phyloP scores from a whole-genome alignment of 2,329 filamentous ascomycete species.

The Cladobotryum protrusum region DNA sequence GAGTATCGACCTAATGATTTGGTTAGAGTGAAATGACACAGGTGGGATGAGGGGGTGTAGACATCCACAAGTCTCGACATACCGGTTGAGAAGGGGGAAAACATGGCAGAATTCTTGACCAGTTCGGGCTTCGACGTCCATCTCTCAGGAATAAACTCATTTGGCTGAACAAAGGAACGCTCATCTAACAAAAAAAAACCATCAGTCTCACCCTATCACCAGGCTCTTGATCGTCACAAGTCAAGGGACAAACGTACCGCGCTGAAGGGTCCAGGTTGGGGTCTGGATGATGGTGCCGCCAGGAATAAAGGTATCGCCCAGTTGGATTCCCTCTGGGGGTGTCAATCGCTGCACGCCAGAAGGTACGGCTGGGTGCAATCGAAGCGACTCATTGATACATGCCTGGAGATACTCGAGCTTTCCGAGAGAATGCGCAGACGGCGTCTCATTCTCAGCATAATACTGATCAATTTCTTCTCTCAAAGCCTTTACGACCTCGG shows the following conservation, averaged over 20 bases:
- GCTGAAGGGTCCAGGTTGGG: conserved; percentile 12
- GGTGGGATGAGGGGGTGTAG: no score
- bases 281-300: conserved; percentile 28
- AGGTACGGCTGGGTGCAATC: conserved; percentile 32
- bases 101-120: no score
- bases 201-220: no score
- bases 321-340: conserved; percentile 28
- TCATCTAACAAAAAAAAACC: conserved; percentile 9
- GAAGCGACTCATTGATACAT: conserved; percentile 33
- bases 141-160: conserved; percentile 29
- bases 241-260: neutral
- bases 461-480: no score
- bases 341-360: conserved; percentile 30
- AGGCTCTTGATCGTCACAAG: no score
- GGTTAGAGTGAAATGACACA: no score
- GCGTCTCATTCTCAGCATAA: no score
- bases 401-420: no score
- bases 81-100: no score
- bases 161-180: conserved; percentile 12
- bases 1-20: conserved; percentile 15
- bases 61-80: no score
- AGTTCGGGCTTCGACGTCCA: conserved; percentile 24
- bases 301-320: conserved; percentile 29
- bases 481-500: no score
- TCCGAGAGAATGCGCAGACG: no score